A percentile compares a stretch with the other conserved stretches of the same genome.
Evolutionary conservation across 192 early-diverging fungal genomes (phyloP).

Genomic region (Chytriomyces confervae): DNA sequence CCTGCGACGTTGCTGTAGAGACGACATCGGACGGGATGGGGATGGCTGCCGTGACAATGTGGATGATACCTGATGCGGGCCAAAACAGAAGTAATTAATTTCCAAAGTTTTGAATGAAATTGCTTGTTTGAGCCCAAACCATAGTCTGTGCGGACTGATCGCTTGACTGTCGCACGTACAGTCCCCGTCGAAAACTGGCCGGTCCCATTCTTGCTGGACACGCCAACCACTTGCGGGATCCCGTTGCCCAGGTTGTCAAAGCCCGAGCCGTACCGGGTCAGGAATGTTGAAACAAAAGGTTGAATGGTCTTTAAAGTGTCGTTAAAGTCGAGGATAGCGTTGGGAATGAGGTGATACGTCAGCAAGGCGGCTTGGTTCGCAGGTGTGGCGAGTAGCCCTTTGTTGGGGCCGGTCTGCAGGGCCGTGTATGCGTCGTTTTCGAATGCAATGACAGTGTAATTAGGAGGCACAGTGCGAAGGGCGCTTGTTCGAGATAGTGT

Average conservation of each 20-base stretch:
- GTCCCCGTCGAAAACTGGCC: neutral
- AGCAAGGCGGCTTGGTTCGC: neutral
- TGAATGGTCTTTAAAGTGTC: neutral
- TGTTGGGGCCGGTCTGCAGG: neutral
- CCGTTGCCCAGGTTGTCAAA: neutral
- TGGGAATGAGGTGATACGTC: slow-evolving; percentile 7
- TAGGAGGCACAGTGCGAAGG: neutral
- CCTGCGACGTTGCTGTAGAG: neutral
- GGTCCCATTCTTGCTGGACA: neutral
- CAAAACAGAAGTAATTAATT: too few species aligned
- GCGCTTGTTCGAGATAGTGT: neutral
- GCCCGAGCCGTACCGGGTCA: neutral
- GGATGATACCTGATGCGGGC: neutral
- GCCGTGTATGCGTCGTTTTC: slow-evolving; percentile 10
- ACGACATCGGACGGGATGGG: slow-evolving; percentile 11
- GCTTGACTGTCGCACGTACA: neutral
- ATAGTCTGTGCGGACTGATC: neutral
- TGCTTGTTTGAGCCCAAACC: neutral
- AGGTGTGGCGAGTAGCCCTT: neutral
- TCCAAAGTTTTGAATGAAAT: neutral
- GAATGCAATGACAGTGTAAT: slow-evolving; percentile 24
- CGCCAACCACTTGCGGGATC: neutral
- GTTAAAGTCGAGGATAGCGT: neutral
- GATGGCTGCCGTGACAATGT: slow-evolving; percentile 4
- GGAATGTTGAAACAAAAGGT: neutral